phyloP scores from a whole-genome alignment of 1,139 yeast genomes.

The Ashbya aceris region DNA sequence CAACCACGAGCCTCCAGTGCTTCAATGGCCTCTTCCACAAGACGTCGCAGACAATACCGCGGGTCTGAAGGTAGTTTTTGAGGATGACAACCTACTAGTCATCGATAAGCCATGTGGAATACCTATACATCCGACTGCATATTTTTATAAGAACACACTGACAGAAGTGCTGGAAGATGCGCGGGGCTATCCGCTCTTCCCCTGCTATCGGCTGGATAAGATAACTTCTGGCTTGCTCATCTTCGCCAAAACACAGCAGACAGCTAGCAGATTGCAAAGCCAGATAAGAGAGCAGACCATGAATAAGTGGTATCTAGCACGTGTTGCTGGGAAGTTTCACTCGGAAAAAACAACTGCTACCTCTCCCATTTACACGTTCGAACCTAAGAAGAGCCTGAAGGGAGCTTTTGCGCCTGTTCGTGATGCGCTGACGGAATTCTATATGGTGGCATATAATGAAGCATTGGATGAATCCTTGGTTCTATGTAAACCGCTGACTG shows the following conservation, averaged over 20 bases:
- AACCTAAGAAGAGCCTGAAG: slow-evolving; percentile 45
- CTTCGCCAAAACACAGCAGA: slow-evolving; percentile 41
- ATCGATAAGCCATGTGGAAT: slow-evolving; percentile 68
- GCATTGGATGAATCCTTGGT: slow-evolving; percentile 45
- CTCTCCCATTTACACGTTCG: slow-evolving; percentile 59
- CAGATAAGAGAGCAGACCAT: slow-evolving; percentile 37
- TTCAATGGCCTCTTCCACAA: slow-evolving; percentile 23
- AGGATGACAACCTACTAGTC: slow-evolving; percentile 45
- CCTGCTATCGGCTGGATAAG: slow-evolving; percentile 65
- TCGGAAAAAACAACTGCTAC: slow-evolving; percentile 37
- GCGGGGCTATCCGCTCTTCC: slow-evolving; percentile 34
- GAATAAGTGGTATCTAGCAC: slow-evolving; percentile 43
- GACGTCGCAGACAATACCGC: slow-evolving; percentile 14
- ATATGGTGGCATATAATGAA: slow-evolving; percentile 28
- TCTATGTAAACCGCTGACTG: slow-evolving; percentile 58
- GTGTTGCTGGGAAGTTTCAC: slow-evolving; percentile 56
- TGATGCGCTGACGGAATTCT: slow-evolving; percentile 37
- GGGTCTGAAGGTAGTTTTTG: slow-evolving; percentile 37
- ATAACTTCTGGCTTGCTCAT: slow-evolving; percentile 67
- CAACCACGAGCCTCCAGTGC: slow-evolving; percentile 55
- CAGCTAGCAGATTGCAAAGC: slow-evolving; percentile 38
- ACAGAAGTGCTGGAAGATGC: slow-evolving; percentile 45
- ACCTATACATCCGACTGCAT: slow-evolving; percentile 75
- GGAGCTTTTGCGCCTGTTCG: slow-evolving; percentile 25
- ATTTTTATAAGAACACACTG: slow-evolving; percentile 49